Percentiles rank a stretch among this genome's conserved stretches.
Conservation (phyloP, 345 rosid species). For the Zanthoxylum bungeanum region DNA sequence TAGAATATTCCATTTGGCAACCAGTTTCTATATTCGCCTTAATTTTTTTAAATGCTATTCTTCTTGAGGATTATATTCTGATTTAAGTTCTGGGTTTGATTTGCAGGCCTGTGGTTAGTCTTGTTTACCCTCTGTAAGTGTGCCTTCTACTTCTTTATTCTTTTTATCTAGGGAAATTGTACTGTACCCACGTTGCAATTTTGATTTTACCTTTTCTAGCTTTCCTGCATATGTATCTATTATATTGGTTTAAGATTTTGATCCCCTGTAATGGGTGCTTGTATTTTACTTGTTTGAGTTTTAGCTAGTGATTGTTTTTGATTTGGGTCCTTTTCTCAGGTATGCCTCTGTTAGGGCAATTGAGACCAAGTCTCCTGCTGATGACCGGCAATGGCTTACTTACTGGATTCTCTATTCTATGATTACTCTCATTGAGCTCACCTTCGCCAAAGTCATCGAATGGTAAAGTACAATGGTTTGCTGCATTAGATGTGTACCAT, state of each 20-base stretch:
- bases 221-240: background rate
- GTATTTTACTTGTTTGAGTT: background rate
- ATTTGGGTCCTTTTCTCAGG: conserved; percentile 29
- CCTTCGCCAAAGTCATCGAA: conserved; percentile 81
- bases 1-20: too few relatives aligned
- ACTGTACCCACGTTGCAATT: too few relatives aligned
- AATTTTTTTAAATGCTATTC: background rate
- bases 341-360: conserved; percentile 86
- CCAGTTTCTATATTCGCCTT: background rate
- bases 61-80: background rate
- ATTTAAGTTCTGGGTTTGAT: conserved; percentile 17
- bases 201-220: background rate
- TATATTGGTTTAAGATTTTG: background rate
- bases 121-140: conserved; percentile 93
- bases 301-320: conserved; percentile 15
- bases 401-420: conserved; percentile 94
- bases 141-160: background rate
- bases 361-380: conserved; percentile 77
- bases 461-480: too few relatives aligned
- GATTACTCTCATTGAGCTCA: conserved; percentile 86
- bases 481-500: too few relatives aligned
- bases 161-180: background rate
- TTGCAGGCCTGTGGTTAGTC: conserved; percentile 90
- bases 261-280: background rate
- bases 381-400: conserved; percentile 94